Conservation (phyloP, 768 basidiomycete species). For the Ephemerocybe angulata region DNA sequence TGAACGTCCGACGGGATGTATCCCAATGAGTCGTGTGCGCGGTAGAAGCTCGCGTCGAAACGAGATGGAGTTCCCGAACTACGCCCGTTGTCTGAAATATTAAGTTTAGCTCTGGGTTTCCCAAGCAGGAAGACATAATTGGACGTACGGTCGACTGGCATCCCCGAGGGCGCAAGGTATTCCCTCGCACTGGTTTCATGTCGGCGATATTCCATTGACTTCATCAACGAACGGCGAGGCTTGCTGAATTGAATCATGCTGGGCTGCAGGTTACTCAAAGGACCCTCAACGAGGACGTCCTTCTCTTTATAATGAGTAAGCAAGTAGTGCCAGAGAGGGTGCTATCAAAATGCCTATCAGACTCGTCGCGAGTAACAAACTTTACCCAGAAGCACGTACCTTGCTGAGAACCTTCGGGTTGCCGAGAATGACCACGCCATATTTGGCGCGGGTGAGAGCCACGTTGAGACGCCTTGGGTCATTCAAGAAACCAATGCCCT, state of each 20-base stretch:
- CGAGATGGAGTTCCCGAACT: slow-evolving; percentile 90
- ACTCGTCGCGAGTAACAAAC: slow-evolving; percentile 9
- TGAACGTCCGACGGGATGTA: slow-evolving; percentile 96
- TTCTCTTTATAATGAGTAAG: slow-evolving; percentile 99
- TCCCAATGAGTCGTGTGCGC: slow-evolving; percentile 88
- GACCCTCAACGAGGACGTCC: slow-evolving; percentile 89
- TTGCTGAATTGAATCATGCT: slow-evolving; percentile 99
- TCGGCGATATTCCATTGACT: slow-evolving; percentile 88
- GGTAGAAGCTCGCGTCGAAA: slow-evolving; percentile 94
- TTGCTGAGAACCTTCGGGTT: slow-evolving; percentile 99
- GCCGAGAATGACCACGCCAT: slow-evolving; percentile 98
- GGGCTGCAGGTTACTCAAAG: slow-evolving; percentile 90
- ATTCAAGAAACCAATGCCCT: slow-evolving; percentile 98
- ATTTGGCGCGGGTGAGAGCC: slow-evolving; percentile 94
- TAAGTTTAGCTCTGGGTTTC: not conserved
- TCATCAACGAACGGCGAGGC: slow-evolving; percentile 82
- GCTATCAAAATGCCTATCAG: slow-evolving; percentile 45
- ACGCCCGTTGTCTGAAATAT: slow-evolving; percentile 39
- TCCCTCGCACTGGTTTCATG: slow-evolving; percentile 92
- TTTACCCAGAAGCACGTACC: slow-evolving; percentile 42
- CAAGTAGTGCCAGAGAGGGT: slow-evolving; percentile 97
- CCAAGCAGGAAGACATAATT: slow-evolving; percentile 1
- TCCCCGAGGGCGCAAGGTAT: slow-evolving; percentile 46
- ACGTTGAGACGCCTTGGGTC: slow-evolving; percentile 96
- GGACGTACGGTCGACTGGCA: slow-evolving; percentile 50